phyloP scores from a whole-genome alignment of 495 filamentous ascomycete species.

The Cryomyces minteri region DNA sequence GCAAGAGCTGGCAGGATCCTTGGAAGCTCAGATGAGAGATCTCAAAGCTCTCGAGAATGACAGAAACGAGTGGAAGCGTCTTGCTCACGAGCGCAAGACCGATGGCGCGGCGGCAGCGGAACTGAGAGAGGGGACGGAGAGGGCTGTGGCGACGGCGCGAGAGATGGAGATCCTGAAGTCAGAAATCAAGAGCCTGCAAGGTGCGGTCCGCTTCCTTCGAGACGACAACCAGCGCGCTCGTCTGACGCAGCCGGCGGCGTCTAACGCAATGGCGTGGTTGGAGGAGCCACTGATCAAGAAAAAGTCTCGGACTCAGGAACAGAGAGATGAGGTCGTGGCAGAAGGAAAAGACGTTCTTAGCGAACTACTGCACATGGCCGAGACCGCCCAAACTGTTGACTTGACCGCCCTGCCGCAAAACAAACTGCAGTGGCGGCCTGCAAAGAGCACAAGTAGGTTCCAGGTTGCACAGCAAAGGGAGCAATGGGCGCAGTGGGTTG shows the following conservation, averaged over 20 bases:
- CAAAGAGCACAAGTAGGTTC: conserved; percentile 13
- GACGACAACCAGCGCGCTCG: conserved; percentile 56
- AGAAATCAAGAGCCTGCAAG: conserved; percentile 51
- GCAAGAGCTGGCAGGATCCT: conserved; percentile 16
- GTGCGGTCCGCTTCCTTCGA: conserved; percentile 59
- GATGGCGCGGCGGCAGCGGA: conserved; percentile 27
- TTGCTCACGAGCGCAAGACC: conserved; percentile 38
- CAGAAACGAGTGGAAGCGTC: conserved; percentile 57
- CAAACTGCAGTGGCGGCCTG: conserved; percentile 40
- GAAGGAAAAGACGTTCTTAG: conserved; percentile 54
- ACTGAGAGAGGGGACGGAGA: conserved; percentile 30
- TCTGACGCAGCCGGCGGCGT: conserved; percentile 15
- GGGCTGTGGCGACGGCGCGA: conserved; percentile 42
- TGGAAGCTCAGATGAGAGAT: conserved; percentile 24
- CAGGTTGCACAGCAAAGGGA: no score
- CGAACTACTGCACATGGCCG: conserved; percentile 51
- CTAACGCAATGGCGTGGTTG: conserved; percentile 42
- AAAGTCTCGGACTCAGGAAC: conserved; percentile 28
- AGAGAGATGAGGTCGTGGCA: conserved; percentile 38
- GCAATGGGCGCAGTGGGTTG: no score
- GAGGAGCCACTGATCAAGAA: conserved; percentile 40
- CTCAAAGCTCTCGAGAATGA: conserved; percentile 40
- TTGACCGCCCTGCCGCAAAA: conserved; percentile 18
- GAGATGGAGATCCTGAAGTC: conserved; percentile 57
- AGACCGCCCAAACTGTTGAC: conserved; percentile 18